Evolutionary conservation across 805 yeast genomes (phyloP).

Genomic region (Kluyveromyces aestuarii): DNA sequence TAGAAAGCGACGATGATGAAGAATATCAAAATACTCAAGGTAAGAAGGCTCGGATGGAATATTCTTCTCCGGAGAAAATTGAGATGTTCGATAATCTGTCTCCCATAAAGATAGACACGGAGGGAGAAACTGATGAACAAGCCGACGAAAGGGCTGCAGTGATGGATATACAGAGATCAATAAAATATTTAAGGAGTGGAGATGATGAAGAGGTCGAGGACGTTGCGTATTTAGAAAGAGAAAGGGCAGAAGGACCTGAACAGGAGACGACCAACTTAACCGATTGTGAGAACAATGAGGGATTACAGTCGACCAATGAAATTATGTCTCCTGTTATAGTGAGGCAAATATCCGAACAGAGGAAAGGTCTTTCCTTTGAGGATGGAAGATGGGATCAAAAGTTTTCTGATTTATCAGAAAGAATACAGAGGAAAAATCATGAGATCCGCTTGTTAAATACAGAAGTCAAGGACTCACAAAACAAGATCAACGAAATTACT

Average conservation of each 20-base stretch:
- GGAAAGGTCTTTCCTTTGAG: not conserved
- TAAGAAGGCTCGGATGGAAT: not conserved
- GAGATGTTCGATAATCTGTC: constrained; percentile 1
- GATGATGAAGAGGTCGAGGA: not conserved
- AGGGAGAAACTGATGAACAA: not conserved
- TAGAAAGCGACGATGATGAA: constrained; percentile 8
- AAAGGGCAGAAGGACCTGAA: not conserved
- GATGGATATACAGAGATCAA: not conserved
- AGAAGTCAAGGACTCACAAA: constrained; percentile 3
- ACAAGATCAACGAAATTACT: constrained; percentile 1
- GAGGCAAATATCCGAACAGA: not conserved
- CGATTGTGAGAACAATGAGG: not conserved
- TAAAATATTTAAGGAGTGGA: not conserved
- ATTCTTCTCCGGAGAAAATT: constrained; percentile 2
- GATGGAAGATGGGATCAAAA: not conserved
- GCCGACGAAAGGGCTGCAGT: not conserved
- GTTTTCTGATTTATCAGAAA: not conserved
- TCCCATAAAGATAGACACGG: not conserved
- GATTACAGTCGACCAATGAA: not conserved
- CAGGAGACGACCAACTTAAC: not conserved
- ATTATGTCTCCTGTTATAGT: constrained; percentile 1
- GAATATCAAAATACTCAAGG: not conserved
- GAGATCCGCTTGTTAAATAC: not conserved
- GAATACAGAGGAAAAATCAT: not conserved
- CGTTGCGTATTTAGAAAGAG: not conserved